Evolutionary conservation across 2,329 filamentous ascomycete species (phyloP).

Genomic region (Talaromyces rugulosus): DNA sequence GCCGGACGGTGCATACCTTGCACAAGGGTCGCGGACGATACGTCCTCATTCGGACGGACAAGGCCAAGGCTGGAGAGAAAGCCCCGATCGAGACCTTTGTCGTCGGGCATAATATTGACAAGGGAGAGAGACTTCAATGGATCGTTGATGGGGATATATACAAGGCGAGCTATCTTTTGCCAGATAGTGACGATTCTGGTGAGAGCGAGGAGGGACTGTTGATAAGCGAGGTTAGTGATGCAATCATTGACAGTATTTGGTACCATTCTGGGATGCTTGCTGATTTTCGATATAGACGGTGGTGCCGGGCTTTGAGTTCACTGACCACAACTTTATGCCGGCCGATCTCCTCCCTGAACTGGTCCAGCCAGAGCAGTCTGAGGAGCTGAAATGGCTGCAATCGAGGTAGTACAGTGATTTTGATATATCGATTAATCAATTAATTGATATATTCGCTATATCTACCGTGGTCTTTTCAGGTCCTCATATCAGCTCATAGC

Average conservation of each 20-base stretch:
- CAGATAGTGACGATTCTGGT: conserved; percentile 36
- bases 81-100: conserved; percentile 60
- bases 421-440: neutral
- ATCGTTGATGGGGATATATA: conserved; percentile 65
- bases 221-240: conserved; percentile 54
- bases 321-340: conserved; percentile 63
- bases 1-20: conserved; percentile 61
- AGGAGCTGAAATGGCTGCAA: conserved; percentile 41
- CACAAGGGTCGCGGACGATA: conserved; percentile 61
- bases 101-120: conserved; percentile 55
- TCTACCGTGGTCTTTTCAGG: too few relatives aligned
- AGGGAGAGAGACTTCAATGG: conserved; percentile 63
- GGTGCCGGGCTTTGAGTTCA: conserved; percentile 63
- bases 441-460: too few relatives aligned
- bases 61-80: conserved; percentile 28
- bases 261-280: neutral
- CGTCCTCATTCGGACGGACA: conserved; percentile 59
- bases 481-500: too few relatives aligned
- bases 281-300: conserved; percentile 44
- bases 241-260: neutral
- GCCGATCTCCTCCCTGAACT: conserved; percentile 48
- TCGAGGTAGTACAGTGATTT: neutral
- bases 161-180: conserved; percentile 60
- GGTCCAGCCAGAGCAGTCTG: conserved; percentile 47
- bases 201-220: conserved; percentile 49